These are phyloP conservation scores for Hymenoscyphus fraxineus DNA, from an alignment of 2,329 filamentous ascomycete genomes.

Conservation along the genomic window DNA sequence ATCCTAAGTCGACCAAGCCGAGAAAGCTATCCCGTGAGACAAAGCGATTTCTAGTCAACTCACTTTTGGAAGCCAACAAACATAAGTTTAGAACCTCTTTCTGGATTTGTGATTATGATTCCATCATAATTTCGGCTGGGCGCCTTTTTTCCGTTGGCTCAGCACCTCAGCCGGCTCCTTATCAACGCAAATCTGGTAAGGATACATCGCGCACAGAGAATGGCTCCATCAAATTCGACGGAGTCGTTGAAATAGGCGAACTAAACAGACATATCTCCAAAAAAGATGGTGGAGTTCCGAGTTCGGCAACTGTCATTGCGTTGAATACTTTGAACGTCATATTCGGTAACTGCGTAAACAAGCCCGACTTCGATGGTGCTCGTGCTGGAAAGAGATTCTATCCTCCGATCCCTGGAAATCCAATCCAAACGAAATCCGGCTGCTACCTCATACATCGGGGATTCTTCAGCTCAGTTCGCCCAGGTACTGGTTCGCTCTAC, in stretches of 20 bases:
- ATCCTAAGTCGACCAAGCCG: not conserved
- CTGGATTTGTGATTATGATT: slow-evolving; percentile 9
- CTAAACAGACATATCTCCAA: not conserved
- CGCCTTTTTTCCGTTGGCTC: not conserved
- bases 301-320: not conserved
- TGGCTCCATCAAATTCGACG: not conserved
- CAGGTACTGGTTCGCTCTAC: not conserved
- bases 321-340: slow-evolving; percentile 7
- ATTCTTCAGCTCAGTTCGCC: not conserved
- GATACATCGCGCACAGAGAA: not conserved
- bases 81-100: not conserved
- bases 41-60: not conserved
- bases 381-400: slow-evolving; percentile 6
- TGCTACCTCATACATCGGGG: not conserved
- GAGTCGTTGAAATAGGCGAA: not conserved
- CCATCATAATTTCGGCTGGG: slow-evolving; percentile 2
- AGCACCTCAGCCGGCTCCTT: not conserved
- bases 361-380: not conserved
- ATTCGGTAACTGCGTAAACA: not conserved
- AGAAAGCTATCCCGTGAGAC: not conserved
- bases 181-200: not conserved
- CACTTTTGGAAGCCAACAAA: not conserved
- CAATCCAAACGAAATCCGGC: not conserved
- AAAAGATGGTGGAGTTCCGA: not conserved
- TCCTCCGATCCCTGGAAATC: not conserved